Percentiles rank a stretch among this genome's conserved stretches.
phyloP scores from a whole-genome alignment of 495 filamentous ascomycete genomes.

The Talaromyces ruber region DNA sequence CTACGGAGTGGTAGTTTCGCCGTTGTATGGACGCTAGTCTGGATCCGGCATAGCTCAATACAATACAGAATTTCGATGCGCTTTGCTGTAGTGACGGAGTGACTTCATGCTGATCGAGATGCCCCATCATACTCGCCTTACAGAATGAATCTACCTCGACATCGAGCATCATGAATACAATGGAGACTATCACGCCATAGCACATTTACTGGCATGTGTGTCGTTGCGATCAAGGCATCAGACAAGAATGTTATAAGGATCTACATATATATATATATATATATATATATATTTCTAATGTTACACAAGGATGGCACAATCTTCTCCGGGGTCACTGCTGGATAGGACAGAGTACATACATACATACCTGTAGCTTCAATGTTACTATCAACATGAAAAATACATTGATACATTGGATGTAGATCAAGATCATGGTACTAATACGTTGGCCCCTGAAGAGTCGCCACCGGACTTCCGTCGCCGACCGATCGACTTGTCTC shows the following conservation, averaged over 20 bases:
- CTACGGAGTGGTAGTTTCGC: not conserved
- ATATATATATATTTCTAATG: not conserved
- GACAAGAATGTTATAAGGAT: not conserved
- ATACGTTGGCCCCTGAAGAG: not conserved
- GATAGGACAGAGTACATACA: too few relatives aligned
- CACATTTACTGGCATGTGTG: not conserved
- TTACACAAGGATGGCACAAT: not conserved
- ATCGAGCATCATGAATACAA: not conserved
- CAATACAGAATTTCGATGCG: not conserved
- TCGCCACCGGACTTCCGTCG: not conserved
- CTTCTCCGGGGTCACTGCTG: too few relatives aligned
- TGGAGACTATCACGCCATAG: not conserved
- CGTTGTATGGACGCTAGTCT: not conserved
- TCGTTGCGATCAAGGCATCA: too few relatives aligned
- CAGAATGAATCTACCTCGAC: not conserved
- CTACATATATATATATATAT: not conserved
- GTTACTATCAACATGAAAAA: not conserved
- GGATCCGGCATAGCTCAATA: not conserved
- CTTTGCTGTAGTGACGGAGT: not conserved
- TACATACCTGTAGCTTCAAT: too few relatives aligned
- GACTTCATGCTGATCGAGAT: not conserved
- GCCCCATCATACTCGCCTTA: not conserved
- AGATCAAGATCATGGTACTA: too few relatives aligned
- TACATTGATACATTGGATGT: too few relatives aligned
- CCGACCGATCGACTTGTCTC: too few relatives aligned